These are phyloP conservation scores for Selenicereus undatus DNA, from an alignment of 148 eudicot genomes.

Conservation along the genomic window DNA sequence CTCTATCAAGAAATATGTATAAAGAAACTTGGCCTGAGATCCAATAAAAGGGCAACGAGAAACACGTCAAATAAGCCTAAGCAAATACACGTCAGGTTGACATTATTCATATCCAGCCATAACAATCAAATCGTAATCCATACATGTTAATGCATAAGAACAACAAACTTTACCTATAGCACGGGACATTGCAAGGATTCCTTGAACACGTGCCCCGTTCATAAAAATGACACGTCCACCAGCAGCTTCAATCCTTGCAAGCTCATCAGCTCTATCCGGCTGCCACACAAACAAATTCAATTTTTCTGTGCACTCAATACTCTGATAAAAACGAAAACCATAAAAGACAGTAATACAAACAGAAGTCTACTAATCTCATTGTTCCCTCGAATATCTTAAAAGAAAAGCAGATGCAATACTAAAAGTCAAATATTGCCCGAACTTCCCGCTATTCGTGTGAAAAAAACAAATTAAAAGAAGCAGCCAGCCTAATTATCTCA, in stretches of 20 bases:
- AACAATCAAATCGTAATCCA: not conserved
- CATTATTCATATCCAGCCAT: not conserved
- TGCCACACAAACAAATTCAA: slow-evolving; percentile 1
- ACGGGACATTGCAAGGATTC: slow-evolving; percentile 44
- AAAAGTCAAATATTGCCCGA: not conserved
- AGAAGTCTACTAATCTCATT: not conserved
- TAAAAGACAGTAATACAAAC: not conserved
- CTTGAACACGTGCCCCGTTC: slow-evolving; percentile 43
- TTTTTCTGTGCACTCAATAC: not conserved
- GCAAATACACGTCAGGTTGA: slow-evolving; percentile 4
- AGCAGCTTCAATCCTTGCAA: slow-evolving; percentile 40
- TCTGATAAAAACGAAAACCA: not conserved
- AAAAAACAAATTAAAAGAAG: not conserved
- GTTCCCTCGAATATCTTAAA: not conserved
- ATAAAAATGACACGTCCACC: slow-evolving; percentile 36
- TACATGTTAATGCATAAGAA: not conserved
- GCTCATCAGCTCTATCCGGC: slow-evolving; percentile 50
- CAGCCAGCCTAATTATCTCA: not conserved
- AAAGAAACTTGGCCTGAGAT: not conserved
- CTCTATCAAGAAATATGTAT: not conserved
- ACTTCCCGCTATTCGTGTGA: not conserved
- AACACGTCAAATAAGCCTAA: not conserved
- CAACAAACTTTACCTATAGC: slow-evolving; percentile 35
- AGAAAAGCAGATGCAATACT: not conserved
- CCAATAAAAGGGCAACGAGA: not conserved